Base-by-base conservation (phyloP, 257 asterid species). In the Gardenia jasminoides region DNA sequence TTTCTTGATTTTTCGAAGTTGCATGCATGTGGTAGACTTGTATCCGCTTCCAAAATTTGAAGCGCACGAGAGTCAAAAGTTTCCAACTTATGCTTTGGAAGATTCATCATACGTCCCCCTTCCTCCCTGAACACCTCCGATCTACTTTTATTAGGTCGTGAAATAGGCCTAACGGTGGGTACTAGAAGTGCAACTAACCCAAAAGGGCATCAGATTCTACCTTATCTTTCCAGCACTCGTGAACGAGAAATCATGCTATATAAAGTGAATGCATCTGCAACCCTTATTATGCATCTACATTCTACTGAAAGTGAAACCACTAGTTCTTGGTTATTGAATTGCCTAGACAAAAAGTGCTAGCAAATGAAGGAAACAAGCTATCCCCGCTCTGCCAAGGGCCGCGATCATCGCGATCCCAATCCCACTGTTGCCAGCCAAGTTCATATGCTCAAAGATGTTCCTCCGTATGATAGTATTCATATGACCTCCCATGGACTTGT, bases 121-220 rank as follows among this genome's bases (percentile, higher is more conserved):
- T 36, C 4, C 41, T 36, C 41, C 41, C 41, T 36, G 41, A 36
- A 5, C 41, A 36, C 4, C 41, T 36, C 4, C 41, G 2, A 36
- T n/a, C n/a, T 61, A n/a, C 67, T 8, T 61, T 33, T 26, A 1
- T 24, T 33, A 31, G 50, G 26, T 61, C 31, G 72, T 28, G 46
- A 39, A 7, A 19, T 41, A 20, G n/a, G 77, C 43, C 64, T 22
- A 59, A 58, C 10, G 0, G 1, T n/a, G 17, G 13, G 30, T 1
- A 2, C 7, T 36, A 39, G 30, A 69, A 76, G n/a, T n/a, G n/a
- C n/a, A n/a, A n/a, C n/a, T n/a, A 76, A n/a, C 5, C 26, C 6
- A 56, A 24, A 33, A 31, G 36, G 80, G 93, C 52, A 89, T 87
- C 86, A 47, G 79, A 83, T 89, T 81, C 93, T 69, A 47, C 43